Evolutionary conservation across 768 basidiomycete genomes (phyloP).

Genomic region (Pisolithus tinctorius): DNA sequence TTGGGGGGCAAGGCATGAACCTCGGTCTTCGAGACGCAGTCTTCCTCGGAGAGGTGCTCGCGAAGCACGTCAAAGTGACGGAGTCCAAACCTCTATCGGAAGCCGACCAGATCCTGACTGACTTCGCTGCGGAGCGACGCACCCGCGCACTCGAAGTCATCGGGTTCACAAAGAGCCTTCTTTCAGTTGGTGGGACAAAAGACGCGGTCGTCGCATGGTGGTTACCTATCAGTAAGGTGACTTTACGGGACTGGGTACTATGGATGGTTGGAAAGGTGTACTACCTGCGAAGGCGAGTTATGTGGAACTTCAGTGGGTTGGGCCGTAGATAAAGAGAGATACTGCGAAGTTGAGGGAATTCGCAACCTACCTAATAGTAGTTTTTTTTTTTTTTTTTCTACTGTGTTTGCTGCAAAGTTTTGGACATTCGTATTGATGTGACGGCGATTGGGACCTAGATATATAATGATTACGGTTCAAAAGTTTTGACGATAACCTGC

Average conservation of each 20-base stretch:
- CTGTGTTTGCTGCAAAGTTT: no score
- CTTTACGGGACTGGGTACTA: slow-evolving; percentile 22
- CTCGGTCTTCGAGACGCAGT: slow-evolving; percentile 51
- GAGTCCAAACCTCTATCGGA: slow-evolving; percentile 5
- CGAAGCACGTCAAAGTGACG: slow-evolving; percentile 25
- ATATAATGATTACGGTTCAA: no score
- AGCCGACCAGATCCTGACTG: slow-evolving; percentile 28
- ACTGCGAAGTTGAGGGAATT: no score
- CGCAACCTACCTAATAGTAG: no score
- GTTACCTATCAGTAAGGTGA: slow-evolving; percentile 20
- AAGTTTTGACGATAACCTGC: no score
- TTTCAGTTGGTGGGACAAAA: slow-evolving; percentile 18
- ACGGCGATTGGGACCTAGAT: no score
- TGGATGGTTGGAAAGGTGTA: slow-evolving; percentile 14
- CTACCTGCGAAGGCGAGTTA: slow-evolving; percentile 11
- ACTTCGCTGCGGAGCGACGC: slow-evolving; percentile 31
- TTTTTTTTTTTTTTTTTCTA: no score
- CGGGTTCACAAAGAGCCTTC: slow-evolving; percentile 31
- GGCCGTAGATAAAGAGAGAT: slow-evolving; percentile 12
- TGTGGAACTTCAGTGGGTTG: slow-evolving; percentile 23
- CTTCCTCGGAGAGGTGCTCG: slow-evolving; percentile 36
- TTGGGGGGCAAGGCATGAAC: slow-evolving; percentile 54
- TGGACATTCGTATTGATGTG: no score
- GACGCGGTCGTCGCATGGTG: slow-evolving; percentile 15
- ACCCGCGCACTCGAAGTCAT: slow-evolving; percentile 38